Percentiles rank a stretch among this genome's conserved stretches.
Conservation (phyloP, 805 yeast genomes). For the Saccharomycopsis guyanensis region DNA sequence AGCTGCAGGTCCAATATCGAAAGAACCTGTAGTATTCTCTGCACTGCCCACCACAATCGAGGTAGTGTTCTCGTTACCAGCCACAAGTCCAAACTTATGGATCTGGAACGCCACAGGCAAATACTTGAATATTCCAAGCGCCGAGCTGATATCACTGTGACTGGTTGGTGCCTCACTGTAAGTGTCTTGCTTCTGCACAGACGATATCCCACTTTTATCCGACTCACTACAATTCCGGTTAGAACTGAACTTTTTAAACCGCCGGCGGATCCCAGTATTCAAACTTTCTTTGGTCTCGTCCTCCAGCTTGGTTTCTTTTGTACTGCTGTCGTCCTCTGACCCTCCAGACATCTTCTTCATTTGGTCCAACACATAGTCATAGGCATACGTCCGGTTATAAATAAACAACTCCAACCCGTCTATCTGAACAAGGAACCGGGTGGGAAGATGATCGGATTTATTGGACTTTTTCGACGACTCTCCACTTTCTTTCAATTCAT, state of each 20-base stretch:
- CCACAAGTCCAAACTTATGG: slow-evolving; percentile 60
- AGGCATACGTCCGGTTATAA: slow-evolving; percentile 74
- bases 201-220: not conserved
- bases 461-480: slow-evolving; percentile 30
- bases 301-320: slow-evolving; percentile 19
- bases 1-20: slow-evolving; percentile 48
- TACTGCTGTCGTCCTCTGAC: slow-evolving; percentile 21
- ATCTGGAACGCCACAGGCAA: slow-evolving; percentile 60
- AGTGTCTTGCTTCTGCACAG: slow-evolving; percentile 2
- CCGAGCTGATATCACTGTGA: slow-evolving; percentile 8
- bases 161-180: slow-evolving; percentile 14
- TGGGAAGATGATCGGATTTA: slow-evolving; percentile 35
- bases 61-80: slow-evolving; percentile 77
- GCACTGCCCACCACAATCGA: slow-evolving; percentile 60
- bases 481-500: slow-evolving; percentile 12
- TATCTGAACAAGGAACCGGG: slow-evolving; percentile 48
- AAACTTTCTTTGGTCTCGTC: slow-evolving; percentile 7
- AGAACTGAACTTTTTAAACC: not conserved
- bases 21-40: slow-evolving; percentile 41
- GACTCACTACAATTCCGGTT: not conserved
- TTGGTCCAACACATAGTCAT: slow-evolving; percentile 50
- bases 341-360: slow-evolving; percentile 25
- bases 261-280: slow-evolving; percentile 7
- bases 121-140: slow-evolving; percentile 22
- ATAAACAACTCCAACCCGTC: slow-evolving; percentile 80